Conservation (phyloP, 75 land plant species). For the Chamaecyparis obtusa region DNA sequence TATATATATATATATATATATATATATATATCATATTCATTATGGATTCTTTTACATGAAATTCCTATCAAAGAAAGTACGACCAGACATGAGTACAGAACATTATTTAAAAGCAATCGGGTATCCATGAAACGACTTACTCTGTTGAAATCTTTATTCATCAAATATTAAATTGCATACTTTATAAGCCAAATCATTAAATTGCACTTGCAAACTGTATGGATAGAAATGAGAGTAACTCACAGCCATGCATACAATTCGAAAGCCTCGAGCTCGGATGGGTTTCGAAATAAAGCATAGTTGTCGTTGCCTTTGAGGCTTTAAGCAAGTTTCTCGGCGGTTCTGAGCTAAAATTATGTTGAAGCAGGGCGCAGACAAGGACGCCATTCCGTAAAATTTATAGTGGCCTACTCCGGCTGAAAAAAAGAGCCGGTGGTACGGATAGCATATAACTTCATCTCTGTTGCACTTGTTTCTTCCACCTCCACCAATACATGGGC, state of each 20-base stretch:
- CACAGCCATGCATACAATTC: not conserved
- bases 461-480: not conserved
- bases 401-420: not conserved
- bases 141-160: not conserved
- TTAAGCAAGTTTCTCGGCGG: not conserved
- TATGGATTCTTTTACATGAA: not conserved
- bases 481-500: not conserved
- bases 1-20: too few relatives aligned
- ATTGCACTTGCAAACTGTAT: not conserved
- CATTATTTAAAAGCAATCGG: not conserved
- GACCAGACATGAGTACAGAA: not conserved
- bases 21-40: not conserved
- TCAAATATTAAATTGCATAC: not conserved
- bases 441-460: not conserved
- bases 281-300: not conserved
- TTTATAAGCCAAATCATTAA: not conserved
- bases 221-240: not conserved
- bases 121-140: not conserved
- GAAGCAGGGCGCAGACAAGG: slow-evolving; percentile 1
- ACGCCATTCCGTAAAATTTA: not conserved
- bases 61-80: not conserved
- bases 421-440: not conserved
- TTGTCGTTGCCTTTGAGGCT: not conserved
- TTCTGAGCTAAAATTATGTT: not conserved
- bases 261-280: not conserved